Percentiles rank a stretch among this genome's conserved stretches.
Evolutionary conservation across 495 filamentous ascomycete genomes (phyloP).

Genomic region (Oidiodendron maius): DNA sequence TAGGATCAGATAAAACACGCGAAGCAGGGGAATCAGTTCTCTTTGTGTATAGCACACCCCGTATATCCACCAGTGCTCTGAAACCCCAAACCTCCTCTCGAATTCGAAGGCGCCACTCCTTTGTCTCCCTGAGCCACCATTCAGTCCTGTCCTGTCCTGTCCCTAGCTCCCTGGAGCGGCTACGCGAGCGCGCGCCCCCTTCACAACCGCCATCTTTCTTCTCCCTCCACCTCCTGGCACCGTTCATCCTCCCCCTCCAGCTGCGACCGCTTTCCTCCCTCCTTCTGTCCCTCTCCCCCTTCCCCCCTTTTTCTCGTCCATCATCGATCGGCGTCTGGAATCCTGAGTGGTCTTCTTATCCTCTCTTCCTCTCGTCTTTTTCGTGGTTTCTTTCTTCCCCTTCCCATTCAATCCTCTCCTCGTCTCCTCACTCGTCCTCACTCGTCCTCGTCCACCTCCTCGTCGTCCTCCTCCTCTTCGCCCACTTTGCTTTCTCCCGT

Average conservation of each 20-base stretch:
- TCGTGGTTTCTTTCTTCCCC: constrained; percentile 31
- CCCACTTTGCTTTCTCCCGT: constrained; percentile 16
- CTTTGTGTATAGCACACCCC: too few species aligned
- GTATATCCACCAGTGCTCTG: too few species aligned
- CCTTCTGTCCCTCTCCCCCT: constrained; percentile 24
- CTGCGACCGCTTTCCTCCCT: background rate
- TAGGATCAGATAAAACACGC: too few species aligned
- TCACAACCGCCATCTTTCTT: too few species aligned
- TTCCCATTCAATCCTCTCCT: constrained; percentile 13
- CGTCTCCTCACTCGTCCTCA: constrained; percentile 11
- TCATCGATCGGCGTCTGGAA: constrained; percentile 33
- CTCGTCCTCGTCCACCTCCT: constrained; percentile 8
- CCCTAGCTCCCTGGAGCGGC: too few species aligned
- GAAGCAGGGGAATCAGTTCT: too few species aligned
- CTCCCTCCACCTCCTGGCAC: background rate
- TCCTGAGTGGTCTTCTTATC: constrained; percentile 39
- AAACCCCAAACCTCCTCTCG: too few species aligned
- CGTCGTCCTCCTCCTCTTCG: constrained; percentile 18
- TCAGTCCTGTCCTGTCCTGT: too few species aligned
- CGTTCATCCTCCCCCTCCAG: background rate
- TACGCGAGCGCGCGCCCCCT: too few species aligned
- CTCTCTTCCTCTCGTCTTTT: constrained; percentile 46
- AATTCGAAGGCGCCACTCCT: too few species aligned
- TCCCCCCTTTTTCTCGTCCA: constrained; percentile 24
- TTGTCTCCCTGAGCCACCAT: too few species aligned